Conservation (phyloP, 2,329 filamentous ascomycete genomes). For the Fusarium sp. region DNA sequence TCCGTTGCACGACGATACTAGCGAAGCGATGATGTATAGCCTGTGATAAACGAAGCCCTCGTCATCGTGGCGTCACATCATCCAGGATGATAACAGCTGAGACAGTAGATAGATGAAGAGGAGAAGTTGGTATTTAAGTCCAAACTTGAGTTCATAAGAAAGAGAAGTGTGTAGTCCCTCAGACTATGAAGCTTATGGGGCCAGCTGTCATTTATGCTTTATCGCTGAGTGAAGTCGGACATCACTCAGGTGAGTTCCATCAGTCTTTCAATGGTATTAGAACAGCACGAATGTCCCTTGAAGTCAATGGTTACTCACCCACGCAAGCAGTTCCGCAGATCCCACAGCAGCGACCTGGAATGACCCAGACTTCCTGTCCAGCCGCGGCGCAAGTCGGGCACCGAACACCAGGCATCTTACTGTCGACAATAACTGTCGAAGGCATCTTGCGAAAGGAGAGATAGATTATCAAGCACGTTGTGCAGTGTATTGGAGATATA, state of each 20-base stretch:
- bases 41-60: not conserved
- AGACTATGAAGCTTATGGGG: not conserved
- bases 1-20: not conserved
- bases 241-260: not conserved
- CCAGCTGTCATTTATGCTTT: not conserved
- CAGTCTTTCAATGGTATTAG: not conserved
- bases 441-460: not conserved
- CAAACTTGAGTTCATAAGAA: not conserved
- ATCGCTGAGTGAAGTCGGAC: not conserved
- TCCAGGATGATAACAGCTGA: not conserved
- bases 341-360: not conserved
- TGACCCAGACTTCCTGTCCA: not conserved
- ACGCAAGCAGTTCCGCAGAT: not conserved
- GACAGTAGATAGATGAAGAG: not conserved
- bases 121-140: not conserved
- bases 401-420: not conserved
- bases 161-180: accelerated
- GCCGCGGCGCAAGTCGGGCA: not conserved
- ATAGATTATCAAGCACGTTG: too few species aligned
- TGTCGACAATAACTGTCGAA: not conserved
- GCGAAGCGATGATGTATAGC: not conserved
- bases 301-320: not conserved
- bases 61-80: not conserved
- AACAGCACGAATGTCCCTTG: not conserved
- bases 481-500: accelerated